phyloP scores from a whole-genome alignment of 345 rosid genomes.

The Arabidopsis suecica region DNA sequence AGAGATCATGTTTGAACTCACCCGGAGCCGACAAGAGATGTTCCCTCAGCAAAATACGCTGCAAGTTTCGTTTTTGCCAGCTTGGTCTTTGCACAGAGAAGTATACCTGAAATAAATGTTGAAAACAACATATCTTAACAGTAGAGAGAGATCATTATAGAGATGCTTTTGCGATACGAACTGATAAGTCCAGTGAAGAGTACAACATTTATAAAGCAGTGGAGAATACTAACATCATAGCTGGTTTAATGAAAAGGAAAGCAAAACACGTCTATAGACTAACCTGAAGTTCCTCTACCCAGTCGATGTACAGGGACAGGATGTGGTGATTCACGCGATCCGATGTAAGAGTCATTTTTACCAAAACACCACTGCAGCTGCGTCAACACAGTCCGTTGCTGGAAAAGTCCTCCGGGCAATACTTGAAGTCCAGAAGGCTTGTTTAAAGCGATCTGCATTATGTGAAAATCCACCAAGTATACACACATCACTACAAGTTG shows the following conservation, averaged over 20 bases:
- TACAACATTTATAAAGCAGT: background rate
- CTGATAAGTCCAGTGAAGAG: constrained; percentile 7
- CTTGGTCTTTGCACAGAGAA: constrained; percentile 93
- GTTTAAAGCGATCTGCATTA: constrained; percentile 75
- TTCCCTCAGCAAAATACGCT: constrained; percentile 81
- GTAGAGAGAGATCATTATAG: constrained; percentile 11
- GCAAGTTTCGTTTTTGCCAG: constrained; percentile 76
- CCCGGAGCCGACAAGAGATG: constrained; percentile 66
- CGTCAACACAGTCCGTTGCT: constrained; percentile 81
- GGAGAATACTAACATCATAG: constrained; percentile 7
- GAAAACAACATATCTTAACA: constrained; percentile 21
- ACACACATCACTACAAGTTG: background rate
- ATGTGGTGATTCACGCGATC: constrained; percentile 54
- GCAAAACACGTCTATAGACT: background rate
- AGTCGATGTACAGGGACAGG: constrained; percentile 90
- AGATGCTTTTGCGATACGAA: constrained; percentile 11
- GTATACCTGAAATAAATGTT: constrained; percentile 56
- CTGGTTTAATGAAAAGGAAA: constrained; percentile 5
- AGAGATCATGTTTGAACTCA: constrained; percentile 33
- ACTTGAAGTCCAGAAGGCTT: constrained; percentile 96
- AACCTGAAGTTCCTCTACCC: constrained; percentile 96
- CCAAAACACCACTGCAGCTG: constrained; percentile 74
- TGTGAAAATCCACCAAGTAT: constrained; percentile 15
- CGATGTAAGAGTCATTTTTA: constrained; percentile 42
- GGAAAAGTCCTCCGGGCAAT: constrained; percentile 92